Evolutionary conservation across 2,329 filamentous ascomycete species (phyloP).

Genomic region (Hypocrella siamensis): DNA sequence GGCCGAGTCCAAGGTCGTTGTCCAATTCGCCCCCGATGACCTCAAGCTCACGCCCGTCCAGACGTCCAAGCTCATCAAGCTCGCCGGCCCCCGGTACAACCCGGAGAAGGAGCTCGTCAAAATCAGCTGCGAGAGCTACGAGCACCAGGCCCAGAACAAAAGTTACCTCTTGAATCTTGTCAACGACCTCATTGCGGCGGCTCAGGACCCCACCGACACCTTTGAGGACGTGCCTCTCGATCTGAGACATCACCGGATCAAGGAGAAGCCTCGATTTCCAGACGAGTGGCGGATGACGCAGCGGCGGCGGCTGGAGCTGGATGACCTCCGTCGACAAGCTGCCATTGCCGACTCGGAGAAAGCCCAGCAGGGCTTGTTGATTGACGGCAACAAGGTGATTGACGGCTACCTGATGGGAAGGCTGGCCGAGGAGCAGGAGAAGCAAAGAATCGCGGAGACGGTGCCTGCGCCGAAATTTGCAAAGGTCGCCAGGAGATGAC

Average conservation of each 20-base stretch:
- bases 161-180: conserved; percentile 76
- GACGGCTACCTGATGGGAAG: conserved; percentile 18
- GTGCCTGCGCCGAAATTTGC: conserved; percentile 11
- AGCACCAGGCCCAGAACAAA: conserved; percentile 91
- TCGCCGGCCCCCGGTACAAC: conserved; percentile 76
- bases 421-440: conserved; percentile 16
- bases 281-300: conserved; percentile 67
- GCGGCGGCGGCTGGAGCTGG: conserved; percentile 49
- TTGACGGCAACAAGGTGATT: conserved; percentile 41
- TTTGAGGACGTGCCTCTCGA: conserved; percentile 87
- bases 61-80: conserved; percentile 69
- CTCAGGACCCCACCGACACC: conserved; percentile 62
- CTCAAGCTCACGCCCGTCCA: conserved; percentile 54
- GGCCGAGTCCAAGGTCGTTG: conserved; percentile 81
- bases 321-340: conserved; percentile 37
- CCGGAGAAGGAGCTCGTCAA: conserved; percentile 66
- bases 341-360: conserved; percentile 38
- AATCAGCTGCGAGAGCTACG: conserved; percentile 82
- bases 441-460: conserved; percentile 16
- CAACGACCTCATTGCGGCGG: conserved; percentile 54
- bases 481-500: conserved; percentile 2
- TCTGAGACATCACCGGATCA: conserved; percentile 66
- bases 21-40: conserved; percentile 70
- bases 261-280: conserved; percentile 57
- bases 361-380: conserved; percentile 34